Evolutionary conservation across 768 basidiomycete genomes (phyloP), one percentile per base, ranked within the genome.

Genomic region (Leucosporidium scottii): DNA sequence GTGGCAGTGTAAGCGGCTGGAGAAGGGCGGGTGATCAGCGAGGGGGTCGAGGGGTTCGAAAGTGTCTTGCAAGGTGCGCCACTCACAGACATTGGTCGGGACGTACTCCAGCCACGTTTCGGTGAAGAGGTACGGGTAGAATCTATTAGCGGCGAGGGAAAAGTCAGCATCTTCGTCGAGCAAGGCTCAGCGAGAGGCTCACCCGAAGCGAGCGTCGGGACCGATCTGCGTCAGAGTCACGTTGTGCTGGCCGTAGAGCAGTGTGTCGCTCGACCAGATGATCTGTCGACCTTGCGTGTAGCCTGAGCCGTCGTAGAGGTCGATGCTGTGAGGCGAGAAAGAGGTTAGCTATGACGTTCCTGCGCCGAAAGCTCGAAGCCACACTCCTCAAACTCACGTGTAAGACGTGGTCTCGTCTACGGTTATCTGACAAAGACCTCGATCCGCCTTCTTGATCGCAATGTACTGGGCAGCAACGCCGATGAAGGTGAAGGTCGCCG

Each of bases 131-230:
- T 70, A 70, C 0, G 69, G 69, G 48, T 71, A 71, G 59, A 63
- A 71, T 0, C 70, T 71, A 55, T 18, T 30, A 15, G 44, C 8
- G 15, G 28, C 15, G 34, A 18, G 3, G 27, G 34, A 5, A 34
- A 13, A 2, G 6, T 65, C 49, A 57, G 54, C 63, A 1, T 44
- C 20, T 1, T 2, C n/a, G 23, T n/a, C n/a, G n/a, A n/a, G n/a
- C n/a, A 17, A 25, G 18, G 10, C 21, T 3, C 27, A 56, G 12
- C 1, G 44, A 23, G 25, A n/a, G 27, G 54, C 70, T 39, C 36
- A 71, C 70, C 70, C 70, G n/a, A 71, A 64, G 18, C 70, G 66
- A 28, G 64, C 64, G n/a, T 71, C 70, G 1, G 61, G 58, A 3
- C 62, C 70, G 12, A 60, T n/a, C 27, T 71, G 70, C n/a, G 57